Percentiles rank a stretch among this genome's conserved stretches.
phyloP scores from a whole-genome alignment of 2,329 filamentous ascomycete genomes.

The Arthrobotrys sinensis region DNA sequence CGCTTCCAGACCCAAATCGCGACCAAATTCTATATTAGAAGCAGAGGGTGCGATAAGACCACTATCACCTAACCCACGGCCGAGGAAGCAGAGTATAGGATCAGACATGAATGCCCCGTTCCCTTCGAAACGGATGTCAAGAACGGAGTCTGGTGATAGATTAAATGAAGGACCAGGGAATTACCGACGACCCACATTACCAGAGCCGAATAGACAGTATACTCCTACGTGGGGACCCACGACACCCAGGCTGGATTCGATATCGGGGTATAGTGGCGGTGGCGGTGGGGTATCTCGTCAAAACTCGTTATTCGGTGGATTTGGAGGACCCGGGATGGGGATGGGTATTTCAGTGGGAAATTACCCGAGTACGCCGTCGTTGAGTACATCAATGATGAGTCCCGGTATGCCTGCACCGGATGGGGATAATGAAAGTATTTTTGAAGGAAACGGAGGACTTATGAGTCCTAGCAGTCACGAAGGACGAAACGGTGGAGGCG shows the following conservation, averaged over 20 bases:
- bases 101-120: conserved; percentile 54
- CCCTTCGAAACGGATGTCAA: conserved; percentile 52
- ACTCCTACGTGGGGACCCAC: conserved; percentile 44
- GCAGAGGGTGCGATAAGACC: conserved; percentile 49
- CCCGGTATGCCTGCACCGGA: conserved; percentile 29
- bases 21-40: conserved; percentile 51
- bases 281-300: conserved; percentile 31
- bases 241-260: conserved; percentile 50
- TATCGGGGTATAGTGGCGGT: conserved; percentile 34
- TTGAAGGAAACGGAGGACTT: conserved; percentile 73
- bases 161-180: conserved; percentile 20
- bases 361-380: conserved; percentile 68
- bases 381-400: conserved; percentile 66
- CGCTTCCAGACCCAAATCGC: conserved; percentile 42
- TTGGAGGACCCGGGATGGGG: conserved; percentile 27
- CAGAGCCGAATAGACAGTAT: conserved; percentile 39
- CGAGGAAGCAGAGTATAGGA: conserved; percentile 54
- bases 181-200: conserved; percentile 45
- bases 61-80: conserved; percentile 47
- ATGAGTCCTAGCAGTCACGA: conserved; percentile 79
- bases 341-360: conserved; percentile 62
- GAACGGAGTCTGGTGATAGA: conserved; percentile 51
- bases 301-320: conserved; percentile 47
- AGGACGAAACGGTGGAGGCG: conserved; percentile 66
- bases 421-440: conserved; percentile 70